Percentiles rank a stretch among this genome's conserved stretches.
Evolutionary conservation across 176 grass and related monocot genomes (phyloP).

Genomic region (Carex scoparia): DNA sequence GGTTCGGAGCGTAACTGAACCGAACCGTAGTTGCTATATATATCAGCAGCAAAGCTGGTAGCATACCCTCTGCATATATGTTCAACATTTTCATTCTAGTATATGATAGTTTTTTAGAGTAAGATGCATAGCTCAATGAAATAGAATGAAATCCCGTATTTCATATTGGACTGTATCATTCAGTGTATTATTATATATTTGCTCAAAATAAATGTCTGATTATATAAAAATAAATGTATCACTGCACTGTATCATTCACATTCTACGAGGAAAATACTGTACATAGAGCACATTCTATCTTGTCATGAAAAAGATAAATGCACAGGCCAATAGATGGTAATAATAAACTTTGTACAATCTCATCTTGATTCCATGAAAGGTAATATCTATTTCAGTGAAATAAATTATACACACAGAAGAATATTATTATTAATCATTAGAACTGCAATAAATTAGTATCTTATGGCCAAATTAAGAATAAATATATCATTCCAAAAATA

Average conservation of each 20-base stretch:
- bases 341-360: background rate
- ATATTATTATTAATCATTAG: background rate
- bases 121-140: background rate
- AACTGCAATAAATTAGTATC: background rate
- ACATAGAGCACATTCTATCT: slow-evolving; percentile 1
- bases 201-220: background rate
- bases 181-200: background rate
- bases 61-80: background rate
- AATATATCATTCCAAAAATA: slow-evolving; percentile 1
- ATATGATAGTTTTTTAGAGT: background rate
- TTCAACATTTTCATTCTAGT: background rate
- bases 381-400: background rate
- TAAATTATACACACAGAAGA: background rate
- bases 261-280: background rate
- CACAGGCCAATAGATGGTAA: background rate
- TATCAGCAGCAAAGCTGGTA: background rate
- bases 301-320: background rate
- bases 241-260: background rate
- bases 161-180: background rate
- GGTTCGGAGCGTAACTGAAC: background rate
- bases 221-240: background rate
- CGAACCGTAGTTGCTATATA: background rate
- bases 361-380: background rate
- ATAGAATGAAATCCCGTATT: background rate
- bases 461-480: background rate